Conservation (phyloP, 2,329 filamentous ascomycete species). For the Cryoendolithus antarcticus region DNA sequence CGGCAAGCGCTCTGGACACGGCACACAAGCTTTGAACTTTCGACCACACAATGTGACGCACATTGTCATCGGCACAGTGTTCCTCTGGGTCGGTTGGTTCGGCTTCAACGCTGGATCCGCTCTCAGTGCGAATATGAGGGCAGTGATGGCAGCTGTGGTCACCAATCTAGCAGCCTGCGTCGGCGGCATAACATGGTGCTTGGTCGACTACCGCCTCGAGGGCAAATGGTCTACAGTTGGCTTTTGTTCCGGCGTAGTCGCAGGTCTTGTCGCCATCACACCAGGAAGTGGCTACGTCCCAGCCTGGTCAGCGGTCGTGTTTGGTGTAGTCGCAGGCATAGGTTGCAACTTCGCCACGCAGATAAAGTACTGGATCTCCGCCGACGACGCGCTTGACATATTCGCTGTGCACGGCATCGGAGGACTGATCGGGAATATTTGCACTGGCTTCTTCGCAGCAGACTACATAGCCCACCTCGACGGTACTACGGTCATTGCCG, state of each 20-base stretch:
- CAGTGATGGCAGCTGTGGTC: conserved; percentile 74
- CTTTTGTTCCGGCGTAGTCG: conserved; percentile 83
- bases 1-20: conserved; percentile 72
- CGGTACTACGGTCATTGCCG: conserved; percentile 51
- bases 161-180: conserved; percentile 77
- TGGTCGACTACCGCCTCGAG: conserved; percentile 79
- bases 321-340: conserved; percentile 61
- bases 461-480: conserved; percentile 77
- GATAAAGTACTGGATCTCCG: conserved; percentile 68
- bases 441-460: conserved; percentile 72
- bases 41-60: conserved; percentile 87
- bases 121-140: conserved; percentile 67
- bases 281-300: conserved; percentile 79
- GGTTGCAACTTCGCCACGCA: conserved; percentile 86
- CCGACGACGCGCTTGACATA: conserved; percentile 81
- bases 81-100: conserved; percentile 93
- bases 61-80: conserved; percentile 83
- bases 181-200: conserved; percentile 78
- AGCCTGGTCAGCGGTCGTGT: conserved; percentile 71
- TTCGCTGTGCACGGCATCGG: conserved; percentile 74
- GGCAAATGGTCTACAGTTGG: conserved; percentile 87
- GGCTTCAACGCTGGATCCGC: conserved; percentile 87
- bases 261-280: conserved; percentile 77
- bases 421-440: conserved; percentile 65
- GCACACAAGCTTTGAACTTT: conserved; percentile 80